Base-by-base conservation (phyloP, 1,139 yeast genomes). In the Magnusiomyces paraingens region DNA sequence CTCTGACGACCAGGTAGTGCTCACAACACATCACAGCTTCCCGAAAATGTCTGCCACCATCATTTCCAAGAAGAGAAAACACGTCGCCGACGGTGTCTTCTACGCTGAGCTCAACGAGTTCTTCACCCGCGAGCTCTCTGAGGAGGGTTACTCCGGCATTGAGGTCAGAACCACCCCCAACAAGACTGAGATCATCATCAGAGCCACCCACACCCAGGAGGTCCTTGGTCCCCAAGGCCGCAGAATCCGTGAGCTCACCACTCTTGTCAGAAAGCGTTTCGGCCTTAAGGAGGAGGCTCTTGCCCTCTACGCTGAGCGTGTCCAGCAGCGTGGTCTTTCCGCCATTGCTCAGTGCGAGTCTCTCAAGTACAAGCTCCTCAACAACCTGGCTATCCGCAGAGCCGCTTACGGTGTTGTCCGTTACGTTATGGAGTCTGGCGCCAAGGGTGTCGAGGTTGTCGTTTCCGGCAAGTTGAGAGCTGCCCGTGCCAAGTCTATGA, bases 381-480 rank as follows among this genome's bases (percentile, higher is more conserved):
- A 85, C 80, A 99, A 99, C 82, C 86, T 93, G 75, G 97, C 99
- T 74, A 90, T 93, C 83, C 91, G 99, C 84, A 89, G 99, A 83
- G 99, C 99, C 71, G 98, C 98, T 71, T 93, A 93, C 88, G 98
- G 99, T 89, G 98, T 94, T 71, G 95, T 94, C 80, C 91, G 99
- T 84, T 90, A 85, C 84, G 96, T 95, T 73, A 94, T 93, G 97
- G 98, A 91, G 79, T 90, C 98, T 66, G 99, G 99, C 80, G 99
- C 99, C 75, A 94, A 94, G 88, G 99, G 99, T 90, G 97, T 94
- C 73, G 98, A 93, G 81, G 98, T 91, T 76, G 97, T 93, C 70
- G 88, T 91, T 74, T 89, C 97, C 68, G 99, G 99, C 86, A 93
- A 93, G 82, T 86, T 94, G 78, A 89, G 97, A 84, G 99, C 97